These are phyloP conservation scores for Apiospora arundinis DNA, from an alignment of 2,329 filamentous ascomycete genomes.

Conservation along the genomic window DNA sequence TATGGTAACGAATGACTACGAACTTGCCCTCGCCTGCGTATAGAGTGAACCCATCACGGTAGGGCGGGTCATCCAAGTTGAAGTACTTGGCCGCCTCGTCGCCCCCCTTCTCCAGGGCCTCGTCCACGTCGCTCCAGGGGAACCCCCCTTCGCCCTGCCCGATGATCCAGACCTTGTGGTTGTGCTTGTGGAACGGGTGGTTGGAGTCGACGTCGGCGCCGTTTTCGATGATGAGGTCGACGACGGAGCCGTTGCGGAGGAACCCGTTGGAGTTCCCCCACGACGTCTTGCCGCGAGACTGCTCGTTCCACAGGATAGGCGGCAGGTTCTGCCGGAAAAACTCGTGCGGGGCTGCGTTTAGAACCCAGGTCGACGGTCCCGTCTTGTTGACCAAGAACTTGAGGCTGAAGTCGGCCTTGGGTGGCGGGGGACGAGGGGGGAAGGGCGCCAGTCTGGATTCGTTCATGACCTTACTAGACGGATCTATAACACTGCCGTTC, in stretches of 20 bases:
- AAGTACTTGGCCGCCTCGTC: conserved; percentile 48
- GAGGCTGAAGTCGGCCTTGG: conserved; percentile 25
- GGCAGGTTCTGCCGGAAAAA: conserved; percentile 30
- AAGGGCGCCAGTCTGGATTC: conserved; percentile 28
- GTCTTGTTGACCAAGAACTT: conserved; percentile 31
- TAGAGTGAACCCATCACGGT: conserved; percentile 28
- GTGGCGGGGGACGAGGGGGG: conserved; percentile 26
- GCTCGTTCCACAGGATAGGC: conserved; percentile 28
- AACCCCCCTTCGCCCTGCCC: conserved; percentile 35
- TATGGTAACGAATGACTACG: conserved; percentile 29
- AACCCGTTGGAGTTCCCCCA: conserved; percentile 23
- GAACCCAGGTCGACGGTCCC: conserved; percentile 25
- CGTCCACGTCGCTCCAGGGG: conserved; percentile 36
- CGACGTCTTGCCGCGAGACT: conserved; percentile 28
- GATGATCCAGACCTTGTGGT: conserved; percentile 36
- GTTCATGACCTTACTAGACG: conserved; percentile 23
- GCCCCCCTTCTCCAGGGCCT: conserved; percentile 51
- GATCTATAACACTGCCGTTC: conserved; percentile 26
- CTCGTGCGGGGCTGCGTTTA: conserved; percentile 30
- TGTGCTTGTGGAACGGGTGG: conserved; percentile 39
- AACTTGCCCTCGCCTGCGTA: conserved; percentile 27
- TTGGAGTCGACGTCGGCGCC: conserved; percentile 30
- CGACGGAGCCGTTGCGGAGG: conserved; percentile 33
- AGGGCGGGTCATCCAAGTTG: conserved; percentile 38
- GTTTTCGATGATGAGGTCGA: conserved; percentile 37